Evolutionary conservation across 306 rosid species (phyloP).

Genomic region (Senna siamea): DNA sequence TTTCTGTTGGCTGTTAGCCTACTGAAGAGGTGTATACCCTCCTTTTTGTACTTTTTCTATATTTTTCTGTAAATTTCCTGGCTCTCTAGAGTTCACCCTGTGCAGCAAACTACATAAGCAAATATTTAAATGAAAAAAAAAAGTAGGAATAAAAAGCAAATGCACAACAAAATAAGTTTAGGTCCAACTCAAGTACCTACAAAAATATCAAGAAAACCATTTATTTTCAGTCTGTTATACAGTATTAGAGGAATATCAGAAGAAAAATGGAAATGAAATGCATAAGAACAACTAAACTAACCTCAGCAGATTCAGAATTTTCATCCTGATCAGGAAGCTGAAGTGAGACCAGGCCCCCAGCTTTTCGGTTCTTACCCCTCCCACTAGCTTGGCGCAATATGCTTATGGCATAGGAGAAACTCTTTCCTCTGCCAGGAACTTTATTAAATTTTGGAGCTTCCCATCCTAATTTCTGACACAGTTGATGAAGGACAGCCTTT

Average conservation of each 20-base stretch:
- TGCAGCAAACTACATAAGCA: background rate
- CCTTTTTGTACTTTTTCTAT: background rate
- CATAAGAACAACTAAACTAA: constrained; percentile 35
- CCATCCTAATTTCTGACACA: constrained; percentile 96
- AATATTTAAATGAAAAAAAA: background rate
- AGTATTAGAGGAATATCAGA: background rate
- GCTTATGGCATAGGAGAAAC: constrained; percentile 69
- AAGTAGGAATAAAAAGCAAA: background rate
- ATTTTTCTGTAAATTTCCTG: background rate
- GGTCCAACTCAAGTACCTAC: background rate
- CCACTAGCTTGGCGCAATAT: constrained; percentile 91
- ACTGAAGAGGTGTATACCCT: background rate
- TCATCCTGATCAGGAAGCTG: constrained; percentile 81
- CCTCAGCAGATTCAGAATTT: constrained; percentile 79
- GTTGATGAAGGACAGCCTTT: constrained; percentile 92
- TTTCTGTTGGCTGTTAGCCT: background rate
- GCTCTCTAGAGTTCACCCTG: background rate
- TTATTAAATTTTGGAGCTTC: constrained; percentile 92
- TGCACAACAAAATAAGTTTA: background rate
- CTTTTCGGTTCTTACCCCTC: constrained; percentile 90
- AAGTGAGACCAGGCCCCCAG: constrained; percentile 89
- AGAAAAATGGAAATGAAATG: constrained; percentile 10
- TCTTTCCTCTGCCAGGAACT: constrained; percentile 62
- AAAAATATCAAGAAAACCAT: constrained; percentile 6
- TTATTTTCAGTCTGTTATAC: background rate